Base-by-base conservation (phyloP, 192 early-diverging fungal species). In the Backusella morwellensis region DNA sequence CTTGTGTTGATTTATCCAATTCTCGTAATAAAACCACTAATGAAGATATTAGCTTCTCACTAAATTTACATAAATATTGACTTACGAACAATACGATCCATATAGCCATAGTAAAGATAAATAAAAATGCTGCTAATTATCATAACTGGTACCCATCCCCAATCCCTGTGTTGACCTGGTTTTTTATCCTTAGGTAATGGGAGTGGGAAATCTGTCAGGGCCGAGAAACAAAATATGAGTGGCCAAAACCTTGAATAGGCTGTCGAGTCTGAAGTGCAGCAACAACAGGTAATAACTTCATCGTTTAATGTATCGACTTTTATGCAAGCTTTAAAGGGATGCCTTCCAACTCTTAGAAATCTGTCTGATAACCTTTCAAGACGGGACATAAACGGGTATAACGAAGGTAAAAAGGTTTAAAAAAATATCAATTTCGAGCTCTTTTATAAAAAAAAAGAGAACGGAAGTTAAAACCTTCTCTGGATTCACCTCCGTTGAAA, bases 121-220 rank as follows among this genome's bases (percentile, higher is more conserved):
- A 72, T 76, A 14, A 50, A 47, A 70, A 81, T 68, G 14, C 38
- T 67, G 59, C 69, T n/a, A 19, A 81, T 67, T 0, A 77, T 50
- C 66, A 77, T 56, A 21, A 74, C 70, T 42, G 80, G 80, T 17
- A 81, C 29, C 68, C 68, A 77, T n/a, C 80, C 75, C 72, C 67
- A 81, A 69, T 79, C 73, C 23, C 72, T 73, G 19, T 77, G 75
- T 36, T 77, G 74, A 15, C 70, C 71, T 70, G 73, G 66, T 32
- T 77, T 74, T 32, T 52, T 77, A 12, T 73, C 75, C 50, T 74
- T 76, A 42, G 68, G 75, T 23, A 71, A 71, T 44, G 75, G 75
- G 35, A 77, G 52, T 14, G 75, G 67, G 35, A 77, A 66, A 59
- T 76, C 80, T 19, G 72, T 77, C 17, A 81, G 9, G 17, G 67